Conservation (phyloP, 306 rosid genomes). For the Dryas octopetala region DNA sequence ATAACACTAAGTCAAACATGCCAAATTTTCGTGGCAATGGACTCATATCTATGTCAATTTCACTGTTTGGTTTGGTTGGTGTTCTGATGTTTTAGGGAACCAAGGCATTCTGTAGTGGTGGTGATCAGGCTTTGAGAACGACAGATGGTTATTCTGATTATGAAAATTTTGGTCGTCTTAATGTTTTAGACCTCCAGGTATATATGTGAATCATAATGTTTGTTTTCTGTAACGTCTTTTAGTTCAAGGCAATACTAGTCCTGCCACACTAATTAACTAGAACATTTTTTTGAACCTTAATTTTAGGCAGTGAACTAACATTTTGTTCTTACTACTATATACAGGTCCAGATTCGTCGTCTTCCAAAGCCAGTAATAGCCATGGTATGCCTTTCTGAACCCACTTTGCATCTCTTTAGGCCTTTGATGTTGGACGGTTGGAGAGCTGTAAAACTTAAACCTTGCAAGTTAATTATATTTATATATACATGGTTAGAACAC, state of each 20-base stretch:
- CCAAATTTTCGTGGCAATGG: too few species aligned
- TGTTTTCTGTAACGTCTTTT: not conserved
- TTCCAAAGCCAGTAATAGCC: slow-evolving; percentile 92
- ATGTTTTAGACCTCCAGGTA: slow-evolving; percentile 91
- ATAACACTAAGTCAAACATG: too few species aligned
- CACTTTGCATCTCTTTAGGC: not conserved
- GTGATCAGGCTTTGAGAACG: slow-evolving; percentile 83
- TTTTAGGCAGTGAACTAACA: not conserved
- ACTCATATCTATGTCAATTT: not conserved
- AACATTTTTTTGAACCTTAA: not conserved
- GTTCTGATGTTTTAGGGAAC: slow-evolving; percentile 52
- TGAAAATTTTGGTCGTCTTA: slow-evolving; percentile 67
- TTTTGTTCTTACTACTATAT: not conserved
- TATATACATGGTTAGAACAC: not conserved
- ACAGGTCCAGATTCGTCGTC: slow-evolving; percentile 85
- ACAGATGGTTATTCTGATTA: slow-evolving; percentile 73
- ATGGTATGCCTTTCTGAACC: slow-evolving; percentile 50
- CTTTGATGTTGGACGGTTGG: not conserved
- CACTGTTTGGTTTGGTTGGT: slow-evolving; percentile 1
- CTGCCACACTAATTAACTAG: too few species aligned
- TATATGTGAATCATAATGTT: not conserved
- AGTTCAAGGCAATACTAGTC: too few species aligned
- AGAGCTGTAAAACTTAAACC: not conserved
- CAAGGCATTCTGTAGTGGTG: slow-evolving; percentile 84
- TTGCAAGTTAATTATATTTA: not conserved